These are phyloP conservation scores for Emmonsiellopsis sp. DNA, from an alignment of 2,329 filamentous ascomycete species.

Conservation along the genomic window DNA sequence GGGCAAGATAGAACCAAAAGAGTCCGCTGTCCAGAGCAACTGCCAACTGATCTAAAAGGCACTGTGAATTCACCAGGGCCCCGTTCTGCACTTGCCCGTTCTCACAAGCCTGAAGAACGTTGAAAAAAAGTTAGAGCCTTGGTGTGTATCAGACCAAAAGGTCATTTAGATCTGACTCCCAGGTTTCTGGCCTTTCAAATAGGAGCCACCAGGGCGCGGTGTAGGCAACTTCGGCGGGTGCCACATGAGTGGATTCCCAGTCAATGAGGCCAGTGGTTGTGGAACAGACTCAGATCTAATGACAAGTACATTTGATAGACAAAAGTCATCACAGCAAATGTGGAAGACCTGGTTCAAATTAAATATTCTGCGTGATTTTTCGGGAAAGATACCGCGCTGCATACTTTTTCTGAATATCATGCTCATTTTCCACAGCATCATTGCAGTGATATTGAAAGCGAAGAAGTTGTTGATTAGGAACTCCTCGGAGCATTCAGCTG, in stretches of 20 bases:
- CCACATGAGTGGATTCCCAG: slow-evolving; percentile 8
- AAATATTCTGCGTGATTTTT: slow-evolving; percentile 12
- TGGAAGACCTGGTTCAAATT: slow-evolving; percentile 14
- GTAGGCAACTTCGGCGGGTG: slow-evolving; percentile 7
- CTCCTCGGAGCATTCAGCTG: slow-evolving; percentile 5
- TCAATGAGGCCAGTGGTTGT: slow-evolving; percentile 20
- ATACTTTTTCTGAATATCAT: slow-evolving; percentile 35
- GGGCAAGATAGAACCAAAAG: slow-evolving; percentile 14
- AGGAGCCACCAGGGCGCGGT: slow-evolving; percentile 10
- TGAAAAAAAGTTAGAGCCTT: slow-evolving; percentile 5
- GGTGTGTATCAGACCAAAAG: slow-evolving; percentile 5
- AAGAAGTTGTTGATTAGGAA: slow-evolving; percentile 6
- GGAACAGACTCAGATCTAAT: slow-evolving; percentile 4
- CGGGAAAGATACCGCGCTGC: slow-evolving; percentile 34
- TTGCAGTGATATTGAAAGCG: slow-evolving; percentile 33
- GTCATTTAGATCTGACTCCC: slow-evolving; percentile 6
- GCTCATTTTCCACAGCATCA: slow-evolving; percentile 23
- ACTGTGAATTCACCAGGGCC: slow-evolving; percentile 5
- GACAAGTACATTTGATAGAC: slow-evolving; percentile 17
- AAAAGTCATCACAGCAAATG: slow-evolving; percentile 20
- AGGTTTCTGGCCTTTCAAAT: slow-evolving; percentile 9
- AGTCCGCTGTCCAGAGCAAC: slow-evolving; percentile 11
- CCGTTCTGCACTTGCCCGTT: slow-evolving; percentile 1
- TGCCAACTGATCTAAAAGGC: slow-evolving; percentile 11
- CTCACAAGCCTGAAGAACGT: slow-evolving; percentile 3